Percentiles rank a stretch among this genome's conserved stretches.
These are phyloP conservation scores for Globisporangium megalacanthum DNA, from an alignment of 352 stramenopile species.

Conservation along the genomic window DNA sequence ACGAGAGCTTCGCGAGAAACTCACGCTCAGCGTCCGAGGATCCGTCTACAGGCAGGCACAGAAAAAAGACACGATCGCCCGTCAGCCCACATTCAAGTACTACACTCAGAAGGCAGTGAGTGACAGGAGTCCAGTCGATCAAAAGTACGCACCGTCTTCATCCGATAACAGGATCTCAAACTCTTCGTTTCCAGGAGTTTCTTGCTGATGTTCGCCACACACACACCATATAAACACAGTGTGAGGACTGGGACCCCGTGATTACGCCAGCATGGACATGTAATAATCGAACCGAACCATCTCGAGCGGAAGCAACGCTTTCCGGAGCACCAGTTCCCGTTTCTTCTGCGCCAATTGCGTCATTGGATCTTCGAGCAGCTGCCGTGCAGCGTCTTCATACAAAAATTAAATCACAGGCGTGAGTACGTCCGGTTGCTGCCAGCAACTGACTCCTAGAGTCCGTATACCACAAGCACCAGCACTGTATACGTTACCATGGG, in stretches of 20 bases:
- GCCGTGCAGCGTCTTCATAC: conserved; percentile 55
- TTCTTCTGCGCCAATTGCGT: conserved; percentile 50
- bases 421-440: not conserved
- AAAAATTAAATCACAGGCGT: not conserved
- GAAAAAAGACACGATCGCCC: conserved; percentile 5
- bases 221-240: not conserved
- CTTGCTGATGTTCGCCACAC: conserved; percentile 15
- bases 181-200: conserved; percentile 21
- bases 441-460: not conserved
- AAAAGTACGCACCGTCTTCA: conserved; percentile 4
- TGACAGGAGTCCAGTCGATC: not conserved
- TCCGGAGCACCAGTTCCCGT: conserved; percentile 50
- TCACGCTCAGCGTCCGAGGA: conserved; percentile 31
- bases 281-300: conserved; percentile 29
- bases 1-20: conserved; percentile 51
- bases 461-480: not conserved
- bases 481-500: conserved; percentile 31
- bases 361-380: conserved; percentile 70
- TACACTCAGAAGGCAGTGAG: not conserved
- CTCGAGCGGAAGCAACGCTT: conserved; percentile 55
- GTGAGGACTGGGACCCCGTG: not conserved
- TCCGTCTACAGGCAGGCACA: conserved; percentile 13
- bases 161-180: conserved; percentile 72
- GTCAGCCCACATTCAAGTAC: too few species aligned
- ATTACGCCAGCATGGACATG: not conserved